A percentile compares a stretch with the other conserved stretches of the same genome.
Conservation (phyloP, 1,284 basidiomycete genomes). For the Ustilago trichophora region DNA sequence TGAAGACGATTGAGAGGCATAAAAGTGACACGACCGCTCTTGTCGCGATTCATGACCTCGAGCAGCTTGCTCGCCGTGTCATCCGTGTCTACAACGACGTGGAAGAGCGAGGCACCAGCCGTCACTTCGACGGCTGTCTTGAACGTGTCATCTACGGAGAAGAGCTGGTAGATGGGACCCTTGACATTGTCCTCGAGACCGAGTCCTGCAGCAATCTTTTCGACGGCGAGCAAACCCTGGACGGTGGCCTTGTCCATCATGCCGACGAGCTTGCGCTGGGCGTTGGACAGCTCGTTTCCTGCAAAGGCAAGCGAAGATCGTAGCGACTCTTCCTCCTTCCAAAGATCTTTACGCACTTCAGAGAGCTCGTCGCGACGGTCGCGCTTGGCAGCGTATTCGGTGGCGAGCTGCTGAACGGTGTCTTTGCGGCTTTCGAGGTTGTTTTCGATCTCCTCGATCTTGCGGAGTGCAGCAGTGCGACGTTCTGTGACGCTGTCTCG, state of each 20-base stretch:
- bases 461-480: constrained; percentile 68
- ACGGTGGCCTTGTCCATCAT: constrained; percentile 95
- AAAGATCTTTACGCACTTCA: constrained; percentile 70
- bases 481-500: constrained; percentile 26
- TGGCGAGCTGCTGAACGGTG: constrained; percentile 37
- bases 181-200: constrained; percentile 78
- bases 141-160: constrained; percentile 90
- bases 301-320: constrained; percentile 81
- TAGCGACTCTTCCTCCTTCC: constrained; percentile 77
- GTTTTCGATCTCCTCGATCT: constrained; percentile 77
- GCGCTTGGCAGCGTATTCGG: constrained; percentile 48
- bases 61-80: constrained; percentile 87
- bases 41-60: constrained; percentile 89
- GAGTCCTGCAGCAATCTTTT: constrained; percentile 79
- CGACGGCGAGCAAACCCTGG: constrained; percentile 82
- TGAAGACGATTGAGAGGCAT: constrained; percentile 98
- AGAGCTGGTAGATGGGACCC: constrained; percentile 92
- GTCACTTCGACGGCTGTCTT: constrained; percentile 93
- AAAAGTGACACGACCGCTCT: constrained; percentile 93
- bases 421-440: constrained; percentile 72
- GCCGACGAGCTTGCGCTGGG: constrained; percentile 80
- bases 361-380: constrained; percentile 65
- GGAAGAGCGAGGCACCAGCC: constrained; percentile 93
- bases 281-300: constrained; percentile 79
- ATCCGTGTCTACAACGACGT: constrained; percentile 96